A percentile compares a stretch with the other conserved stretches of the same genome.
Conservation (phyloP, 2,329 filamentous ascomycete genomes). For the Capronia americana region DNA sequence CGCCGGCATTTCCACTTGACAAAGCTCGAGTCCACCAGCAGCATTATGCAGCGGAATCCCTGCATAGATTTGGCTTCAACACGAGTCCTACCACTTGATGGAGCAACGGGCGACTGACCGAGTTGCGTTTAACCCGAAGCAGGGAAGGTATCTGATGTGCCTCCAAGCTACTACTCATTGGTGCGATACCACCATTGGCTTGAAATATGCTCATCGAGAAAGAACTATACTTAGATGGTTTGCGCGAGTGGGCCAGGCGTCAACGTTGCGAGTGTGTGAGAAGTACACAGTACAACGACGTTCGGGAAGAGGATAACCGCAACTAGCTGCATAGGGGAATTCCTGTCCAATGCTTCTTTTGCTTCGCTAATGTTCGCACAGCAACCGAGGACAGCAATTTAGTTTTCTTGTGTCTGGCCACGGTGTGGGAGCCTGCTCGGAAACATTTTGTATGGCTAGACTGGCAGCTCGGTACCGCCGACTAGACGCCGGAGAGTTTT, state of each 20-base stretch:
- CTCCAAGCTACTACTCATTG: background rate
- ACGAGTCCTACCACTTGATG: background rate
- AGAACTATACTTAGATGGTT: background rate
- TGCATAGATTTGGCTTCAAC: background rate
- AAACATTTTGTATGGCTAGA: slow-evolving; percentile 1
- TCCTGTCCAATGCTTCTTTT: background rate
- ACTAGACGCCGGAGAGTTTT: background rate
- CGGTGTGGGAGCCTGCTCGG: background rate
- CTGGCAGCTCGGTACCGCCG: background rate
- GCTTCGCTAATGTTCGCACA: background rate
- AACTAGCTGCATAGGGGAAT: background rate
- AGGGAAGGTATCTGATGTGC: too few relatives aligned
- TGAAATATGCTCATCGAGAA: background rate
- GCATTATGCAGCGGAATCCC: background rate
- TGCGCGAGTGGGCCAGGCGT: too few relatives aligned
- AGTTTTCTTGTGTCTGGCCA: background rate
- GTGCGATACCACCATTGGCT: background rate
- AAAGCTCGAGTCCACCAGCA: background rate
- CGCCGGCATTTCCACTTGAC: background rate
- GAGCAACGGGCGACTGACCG: background rate
- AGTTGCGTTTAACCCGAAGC: background rate
- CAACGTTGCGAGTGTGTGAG: background rate
- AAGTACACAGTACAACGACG: background rate
- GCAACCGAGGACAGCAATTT: background rate
- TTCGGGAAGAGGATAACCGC: background rate